Evolutionary conservation across 108 stramenopile genomes (phyloP).

Genomic region (Hondaea fermentalgiana): DNA sequence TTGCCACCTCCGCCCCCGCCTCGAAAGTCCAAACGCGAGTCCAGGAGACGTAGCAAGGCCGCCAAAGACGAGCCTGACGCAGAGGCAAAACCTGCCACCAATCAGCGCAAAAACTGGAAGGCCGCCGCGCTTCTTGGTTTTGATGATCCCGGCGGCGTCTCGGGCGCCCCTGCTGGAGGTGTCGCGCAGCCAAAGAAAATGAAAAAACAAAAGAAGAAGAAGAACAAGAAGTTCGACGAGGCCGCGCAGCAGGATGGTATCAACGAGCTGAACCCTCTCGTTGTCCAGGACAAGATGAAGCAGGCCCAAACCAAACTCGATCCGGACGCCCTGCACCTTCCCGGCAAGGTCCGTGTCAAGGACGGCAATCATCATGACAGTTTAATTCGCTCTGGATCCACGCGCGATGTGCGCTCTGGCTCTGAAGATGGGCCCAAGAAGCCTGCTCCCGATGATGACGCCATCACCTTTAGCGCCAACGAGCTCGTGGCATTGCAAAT

Average conservation of each 20-base stretch:
- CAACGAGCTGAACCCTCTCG: slow-evolving; percentile 7
- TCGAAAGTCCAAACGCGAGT: not conserved
- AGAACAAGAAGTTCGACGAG: slow-evolving; percentile 12
- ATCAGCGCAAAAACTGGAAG: not conserved
- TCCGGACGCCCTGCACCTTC: not conserved
- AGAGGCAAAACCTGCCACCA: not conserved
- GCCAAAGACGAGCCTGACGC: not conserved
- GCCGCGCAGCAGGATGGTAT: slow-evolving; percentile 8
- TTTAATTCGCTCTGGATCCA: not conserved
- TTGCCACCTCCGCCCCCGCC: not conserved
- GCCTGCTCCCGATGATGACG: not conserved
- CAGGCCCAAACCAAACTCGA: not conserved
- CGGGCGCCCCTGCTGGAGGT: not conserved
- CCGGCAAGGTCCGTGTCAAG: not conserved
- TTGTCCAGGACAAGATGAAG: slow-evolving; percentile 16
- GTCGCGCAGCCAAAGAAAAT: not conserved
- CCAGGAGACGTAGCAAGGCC: too few species aligned
- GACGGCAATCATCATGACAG: not conserved
- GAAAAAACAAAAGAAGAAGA: slow-evolving; percentile 8
- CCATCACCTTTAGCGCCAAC: not conserved
- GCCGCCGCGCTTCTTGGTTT: not conserved
- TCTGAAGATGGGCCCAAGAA: not conserved
- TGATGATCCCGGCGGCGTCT: not conserved
- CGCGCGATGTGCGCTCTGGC: not conserved
- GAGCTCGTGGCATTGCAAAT: not conserved